Percentiles rank a stretch among this genome's conserved stretches.
Conservation (phyloP, 176 grass and related monocot genomes). For the Metroxylon sagu region DNA sequence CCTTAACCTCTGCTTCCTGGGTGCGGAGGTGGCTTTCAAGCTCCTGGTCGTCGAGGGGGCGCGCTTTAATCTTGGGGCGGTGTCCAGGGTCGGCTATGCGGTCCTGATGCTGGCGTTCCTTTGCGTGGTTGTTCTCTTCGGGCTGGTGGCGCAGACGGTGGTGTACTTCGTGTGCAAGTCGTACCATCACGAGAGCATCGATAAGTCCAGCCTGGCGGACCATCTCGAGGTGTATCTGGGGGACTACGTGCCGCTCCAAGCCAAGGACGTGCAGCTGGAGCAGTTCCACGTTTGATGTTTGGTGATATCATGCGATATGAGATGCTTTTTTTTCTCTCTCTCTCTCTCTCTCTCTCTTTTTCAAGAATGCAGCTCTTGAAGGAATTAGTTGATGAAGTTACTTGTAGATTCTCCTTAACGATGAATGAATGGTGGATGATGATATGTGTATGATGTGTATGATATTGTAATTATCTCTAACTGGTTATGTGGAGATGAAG, state of each 20-base stretch:
- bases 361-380: no score
- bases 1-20: slow-evolving; percentile 35
- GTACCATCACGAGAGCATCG: slow-evolving; percentile 90
- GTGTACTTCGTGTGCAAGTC: slow-evolving; percentile 91
- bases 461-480: no score
- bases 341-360: no score
- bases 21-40: slow-evolving; percentile 52
- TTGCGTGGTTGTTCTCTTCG: slow-evolving; percentile 53
- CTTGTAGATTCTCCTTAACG: no score
- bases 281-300: slow-evolving; percentile 44
- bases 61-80: neutral
- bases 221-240: slow-evolving; percentile 87
- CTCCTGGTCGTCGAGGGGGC: slow-evolving; percentile 33
- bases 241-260: slow-evolving; percentile 76
- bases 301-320: no score
- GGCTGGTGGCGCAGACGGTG: slow-evolving; percentile 67
- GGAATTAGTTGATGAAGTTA: no score
- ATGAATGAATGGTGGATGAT: no score
- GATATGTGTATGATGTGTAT: no score
- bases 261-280: slow-evolving; percentile 81
- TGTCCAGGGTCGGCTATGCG: slow-evolving; percentile 3
- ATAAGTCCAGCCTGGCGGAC: slow-evolving; percentile 72
- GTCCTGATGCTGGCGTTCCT: slow-evolving; percentile 36
- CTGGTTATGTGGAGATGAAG: no score
- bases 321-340: no score